A percentile compares a stretch with the other conserved stretches of the same genome.
These are phyloP conservation scores for Fusarium pseudocircinatum DNA, from an alignment of 2,329 filamentous ascomycete species.

Conservation along the genomic window DNA sequence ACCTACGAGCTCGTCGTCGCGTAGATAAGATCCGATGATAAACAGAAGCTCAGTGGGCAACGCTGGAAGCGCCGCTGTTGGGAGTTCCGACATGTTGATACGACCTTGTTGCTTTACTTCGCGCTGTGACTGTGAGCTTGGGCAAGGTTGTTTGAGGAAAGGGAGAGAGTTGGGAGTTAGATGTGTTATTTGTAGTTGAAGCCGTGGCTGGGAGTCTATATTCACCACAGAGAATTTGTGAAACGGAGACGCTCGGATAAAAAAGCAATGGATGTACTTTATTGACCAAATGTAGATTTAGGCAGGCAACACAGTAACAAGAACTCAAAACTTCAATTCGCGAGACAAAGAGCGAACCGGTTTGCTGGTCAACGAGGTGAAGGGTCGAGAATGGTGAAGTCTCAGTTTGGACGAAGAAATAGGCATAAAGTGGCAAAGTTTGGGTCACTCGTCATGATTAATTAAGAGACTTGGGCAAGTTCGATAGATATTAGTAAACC, in stretches of 20 bases:
- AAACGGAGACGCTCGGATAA: background rate
- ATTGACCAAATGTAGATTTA: background rate
- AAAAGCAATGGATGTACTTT: background rate
- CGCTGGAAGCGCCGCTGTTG: background rate
- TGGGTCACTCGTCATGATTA: accelerated
- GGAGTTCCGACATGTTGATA: background rate
- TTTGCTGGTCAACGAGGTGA: background rate
- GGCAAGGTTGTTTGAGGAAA: background rate
- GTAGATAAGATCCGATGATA: background rate
- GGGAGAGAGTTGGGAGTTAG: background rate
- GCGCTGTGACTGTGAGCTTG: background rate
- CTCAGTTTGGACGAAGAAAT: background rate
- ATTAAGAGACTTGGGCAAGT: background rate
- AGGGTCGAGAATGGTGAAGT: background rate
- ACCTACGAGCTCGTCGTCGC: background rate
- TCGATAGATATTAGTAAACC: background rate
- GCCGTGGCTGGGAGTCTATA: background rate
- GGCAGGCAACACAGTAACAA: background rate
- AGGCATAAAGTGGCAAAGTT: accelerated
- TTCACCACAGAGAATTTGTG: background rate
- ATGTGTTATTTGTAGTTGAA: background rate
- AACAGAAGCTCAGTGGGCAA: background rate
- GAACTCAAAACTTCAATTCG: accelerated
- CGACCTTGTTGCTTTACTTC: background rate
- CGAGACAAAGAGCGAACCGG: background rate